These are phyloP conservation scores for Juncus effusus DNA, from an alignment of 176 grass and related monocot genomes.

Conservation along the genomic window DNA sequence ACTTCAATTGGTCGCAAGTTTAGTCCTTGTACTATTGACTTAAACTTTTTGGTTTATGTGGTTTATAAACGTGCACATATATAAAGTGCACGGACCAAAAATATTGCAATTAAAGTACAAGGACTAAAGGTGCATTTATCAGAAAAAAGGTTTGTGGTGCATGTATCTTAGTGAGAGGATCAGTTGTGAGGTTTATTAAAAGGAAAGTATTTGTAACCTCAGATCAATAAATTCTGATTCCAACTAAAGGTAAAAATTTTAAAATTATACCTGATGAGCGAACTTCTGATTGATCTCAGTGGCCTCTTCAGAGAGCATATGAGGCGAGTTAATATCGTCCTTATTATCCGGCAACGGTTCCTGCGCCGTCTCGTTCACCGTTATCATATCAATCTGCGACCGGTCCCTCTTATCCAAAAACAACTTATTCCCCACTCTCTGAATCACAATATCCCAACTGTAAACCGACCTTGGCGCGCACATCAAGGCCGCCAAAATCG, in stretches of 20 bases:
- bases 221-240: too few relatives aligned
- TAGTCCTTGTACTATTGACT: too few relatives aligned
- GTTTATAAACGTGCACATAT: too few relatives aligned
- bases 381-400: constrained; percentile 65
- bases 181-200: too few relatives aligned
- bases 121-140: too few relatives aligned
- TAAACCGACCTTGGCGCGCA: constrained; percentile 64
- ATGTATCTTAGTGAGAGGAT: too few relatives aligned
- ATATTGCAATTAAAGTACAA: too few relatives aligned
- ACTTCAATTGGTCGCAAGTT: too few relatives aligned
- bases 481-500: constrained; percentile 66
- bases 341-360: constrained; percentile 72
- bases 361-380: constrained; percentile 74
- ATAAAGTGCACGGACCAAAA: too few relatives aligned
- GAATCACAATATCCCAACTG: constrained; percentile 77
- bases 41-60: too few relatives aligned
- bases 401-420: constrained; percentile 90
- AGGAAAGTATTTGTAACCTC: too few relatives aligned
- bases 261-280: constrained; percentile 59
- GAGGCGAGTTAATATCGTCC: constrained; percentile 73
- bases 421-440: constrained; percentile 83
- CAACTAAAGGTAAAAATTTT: background rate
- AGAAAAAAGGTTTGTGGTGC: too few relatives aligned
- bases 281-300: constrained; percentile 95
- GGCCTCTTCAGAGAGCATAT: constrained; percentile 64